phyloP scores from a whole-genome alignment of 2,329 filamentous ascomycete genomes.

The Pseudogymnoascus sp. region DNA sequence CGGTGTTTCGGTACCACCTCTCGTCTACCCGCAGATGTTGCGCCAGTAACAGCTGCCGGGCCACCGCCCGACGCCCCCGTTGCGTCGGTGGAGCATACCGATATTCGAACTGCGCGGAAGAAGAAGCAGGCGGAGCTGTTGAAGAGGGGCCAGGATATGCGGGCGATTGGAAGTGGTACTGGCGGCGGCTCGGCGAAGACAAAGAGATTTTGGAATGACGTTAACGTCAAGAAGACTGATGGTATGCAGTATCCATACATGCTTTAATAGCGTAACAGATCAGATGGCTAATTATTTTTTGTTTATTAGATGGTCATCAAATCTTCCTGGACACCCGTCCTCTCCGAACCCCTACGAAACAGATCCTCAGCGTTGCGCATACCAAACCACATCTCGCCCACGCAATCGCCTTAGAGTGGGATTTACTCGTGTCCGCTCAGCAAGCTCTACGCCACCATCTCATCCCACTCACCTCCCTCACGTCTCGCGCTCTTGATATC shows the following conservation, averaged over 20 bases:
- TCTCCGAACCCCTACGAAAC: conserved; percentile 69
- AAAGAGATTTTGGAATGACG: conserved; percentile 85
- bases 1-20: conserved; percentile 22
- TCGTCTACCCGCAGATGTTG: conserved; percentile 21
- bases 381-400: conserved; percentile 74
- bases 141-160: conserved; percentile 41
- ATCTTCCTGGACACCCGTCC: conserved; percentile 71
- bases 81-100: conserved; percentile 31
- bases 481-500: conserved; percentile 78
- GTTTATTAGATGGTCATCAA: conserved; percentile 30
- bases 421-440: conserved; percentile 68
- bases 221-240: conserved; percentile 57
- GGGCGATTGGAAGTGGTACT: conserved; percentile 30
- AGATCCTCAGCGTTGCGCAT: conserved; percentile 60
- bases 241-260: conserved; percentile 36
- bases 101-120: conserved; percentile 40
- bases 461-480: conserved; percentile 80
- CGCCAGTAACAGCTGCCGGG: conserved; percentile 46
- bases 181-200: conserved; percentile 35
- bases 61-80: conserved; percentile 50
- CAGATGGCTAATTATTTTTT: conserved; percentile 8
- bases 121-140: conserved; percentile 47
- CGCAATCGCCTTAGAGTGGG: conserved; percentile 89
- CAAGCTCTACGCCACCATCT: conserved; percentile 81
- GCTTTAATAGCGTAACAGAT: neutral